Conservation (phyloP, 352 stramenopile genomes). For the Phytophthora melonis region DNA sequence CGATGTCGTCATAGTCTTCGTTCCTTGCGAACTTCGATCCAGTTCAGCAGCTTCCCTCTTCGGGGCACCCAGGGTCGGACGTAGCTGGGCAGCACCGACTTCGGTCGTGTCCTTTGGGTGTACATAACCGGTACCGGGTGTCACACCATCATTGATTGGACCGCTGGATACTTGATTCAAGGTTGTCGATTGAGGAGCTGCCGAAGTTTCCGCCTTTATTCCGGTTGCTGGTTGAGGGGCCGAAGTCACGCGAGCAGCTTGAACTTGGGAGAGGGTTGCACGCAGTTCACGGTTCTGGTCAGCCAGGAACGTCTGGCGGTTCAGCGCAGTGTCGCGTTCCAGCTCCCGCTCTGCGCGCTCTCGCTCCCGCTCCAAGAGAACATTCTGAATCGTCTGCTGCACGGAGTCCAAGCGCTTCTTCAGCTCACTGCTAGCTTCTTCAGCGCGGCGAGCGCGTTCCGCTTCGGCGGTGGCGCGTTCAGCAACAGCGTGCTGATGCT, state of each 20-base stretch:
- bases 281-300: too few species aligned
- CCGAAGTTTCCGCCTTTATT: neutral
- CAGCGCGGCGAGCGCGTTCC: too few species aligned
- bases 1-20: neutral
- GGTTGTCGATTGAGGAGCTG: neutral
- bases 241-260: neutral
- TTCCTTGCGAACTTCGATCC: neutral
- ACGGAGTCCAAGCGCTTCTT: too few species aligned
- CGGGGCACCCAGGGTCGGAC: neutral
- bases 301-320: neutral
- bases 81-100: neutral
- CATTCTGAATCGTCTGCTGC: too few species aligned
- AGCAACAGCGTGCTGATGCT: too few species aligned
- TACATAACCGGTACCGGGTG: neutral
- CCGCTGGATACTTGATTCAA: neutral
- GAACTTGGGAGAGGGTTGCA: neutral
- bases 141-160: neutral
- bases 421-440: too few species aligned
- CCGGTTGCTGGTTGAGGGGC: neutral
- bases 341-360: neutral
- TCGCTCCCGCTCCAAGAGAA: too few species aligned
- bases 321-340: neutral
- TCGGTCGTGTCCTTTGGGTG: neutral
- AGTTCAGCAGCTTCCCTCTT: neutral
- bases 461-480: too few species aligned